phyloP scores from a whole-genome alignment of 192 early-diverging fungal genomes.

The Glomus cerebriforme region DNA sequence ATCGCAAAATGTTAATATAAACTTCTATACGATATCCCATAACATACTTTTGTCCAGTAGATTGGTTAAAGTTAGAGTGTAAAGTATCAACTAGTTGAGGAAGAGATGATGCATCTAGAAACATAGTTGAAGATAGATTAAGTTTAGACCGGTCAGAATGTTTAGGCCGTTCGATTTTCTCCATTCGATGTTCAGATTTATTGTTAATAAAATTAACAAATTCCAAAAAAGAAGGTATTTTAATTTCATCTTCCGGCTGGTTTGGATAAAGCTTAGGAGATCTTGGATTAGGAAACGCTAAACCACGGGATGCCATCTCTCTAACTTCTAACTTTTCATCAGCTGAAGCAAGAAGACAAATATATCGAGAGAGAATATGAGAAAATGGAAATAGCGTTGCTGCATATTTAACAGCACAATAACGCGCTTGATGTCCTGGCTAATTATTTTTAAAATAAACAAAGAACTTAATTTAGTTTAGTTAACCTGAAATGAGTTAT shows the following conservation, averaged over 20 bases:
- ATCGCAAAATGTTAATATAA: constrained; percentile 62
- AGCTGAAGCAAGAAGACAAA: constrained; percentile 59
- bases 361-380: constrained; percentile 56
- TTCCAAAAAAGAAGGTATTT: constrained; percentile 39
- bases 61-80: constrained; percentile 26
- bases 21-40: constrained; percentile 62
- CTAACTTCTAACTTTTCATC: constrained; percentile 54
- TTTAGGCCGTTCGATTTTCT: neutral
- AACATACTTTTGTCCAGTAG: constrained; percentile 46
- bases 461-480: neutral
- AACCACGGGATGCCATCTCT: constrained; percentile 57
- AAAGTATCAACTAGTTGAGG: constrained; percentile 1
- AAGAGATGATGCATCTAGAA: too few species aligned
- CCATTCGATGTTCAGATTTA: constrained; percentile 29
- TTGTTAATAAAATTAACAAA: constrained; percentile 41
- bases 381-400: constrained; percentile 62
- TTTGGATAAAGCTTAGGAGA: constrained; percentile 28
- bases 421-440: constrained; percentile 54
- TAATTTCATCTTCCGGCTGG: neutral
- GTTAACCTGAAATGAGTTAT: neutral
- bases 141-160: too few species aligned
- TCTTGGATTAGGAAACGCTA: constrained; percentile 40
- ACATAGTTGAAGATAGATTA: too few species aligned
- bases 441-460: constrained; percentile 10
- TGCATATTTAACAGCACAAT: constrained; percentile 64